Conservation (phyloP, 2,329 filamentous ascomycete species). For the Pyricularia grisea region DNA sequence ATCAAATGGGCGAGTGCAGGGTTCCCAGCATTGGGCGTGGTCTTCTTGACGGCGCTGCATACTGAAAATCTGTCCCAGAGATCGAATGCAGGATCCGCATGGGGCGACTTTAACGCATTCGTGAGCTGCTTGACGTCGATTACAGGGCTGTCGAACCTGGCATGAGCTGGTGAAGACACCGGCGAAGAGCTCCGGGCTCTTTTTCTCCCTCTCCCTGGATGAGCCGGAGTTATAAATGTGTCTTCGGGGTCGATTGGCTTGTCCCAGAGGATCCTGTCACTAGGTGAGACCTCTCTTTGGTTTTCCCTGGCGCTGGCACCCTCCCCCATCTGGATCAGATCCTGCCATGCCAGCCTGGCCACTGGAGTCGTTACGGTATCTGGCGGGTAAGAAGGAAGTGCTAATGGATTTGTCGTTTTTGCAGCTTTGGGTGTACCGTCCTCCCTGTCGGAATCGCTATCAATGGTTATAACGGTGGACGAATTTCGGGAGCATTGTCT, state of each 20-base stretch:
- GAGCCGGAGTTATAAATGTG: constrained; percentile 36
- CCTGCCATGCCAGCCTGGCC: constrained; percentile 45
- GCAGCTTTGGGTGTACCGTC: background rate
- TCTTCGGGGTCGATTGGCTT: constrained; percentile 32
- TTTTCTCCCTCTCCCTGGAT: constrained; percentile 48
- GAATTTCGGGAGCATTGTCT: constrained; percentile 9
- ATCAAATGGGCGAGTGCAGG: constrained; percentile 55
- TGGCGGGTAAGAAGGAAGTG: constrained; percentile 10
- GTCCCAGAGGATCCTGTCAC: constrained; percentile 54
- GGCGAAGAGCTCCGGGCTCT: constrained; percentile 68
- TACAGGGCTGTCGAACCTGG: constrained; percentile 31
- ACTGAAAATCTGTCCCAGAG: constrained; percentile 69
- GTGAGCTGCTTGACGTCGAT: constrained; percentile 51
- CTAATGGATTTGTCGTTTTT: constrained; percentile 10
- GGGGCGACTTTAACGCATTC: constrained; percentile 53
- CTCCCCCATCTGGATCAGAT: constrained; percentile 40
- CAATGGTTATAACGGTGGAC: constrained; percentile 8
- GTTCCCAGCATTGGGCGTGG: constrained; percentile 37
- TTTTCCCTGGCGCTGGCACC: constrained; percentile 25
- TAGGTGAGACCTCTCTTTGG: constrained; percentile 42
- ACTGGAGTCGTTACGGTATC: constrained; percentile 35
- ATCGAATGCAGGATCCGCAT: constrained; percentile 63
- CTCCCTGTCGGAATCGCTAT: constrained; percentile 8
- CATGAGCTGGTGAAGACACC: constrained; percentile 51
- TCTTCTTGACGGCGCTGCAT: constrained; percentile 31